Evolutionary conservation across 805 yeast species (phyloP).

Genomic region (Lipomyces lipofer): DNA sequence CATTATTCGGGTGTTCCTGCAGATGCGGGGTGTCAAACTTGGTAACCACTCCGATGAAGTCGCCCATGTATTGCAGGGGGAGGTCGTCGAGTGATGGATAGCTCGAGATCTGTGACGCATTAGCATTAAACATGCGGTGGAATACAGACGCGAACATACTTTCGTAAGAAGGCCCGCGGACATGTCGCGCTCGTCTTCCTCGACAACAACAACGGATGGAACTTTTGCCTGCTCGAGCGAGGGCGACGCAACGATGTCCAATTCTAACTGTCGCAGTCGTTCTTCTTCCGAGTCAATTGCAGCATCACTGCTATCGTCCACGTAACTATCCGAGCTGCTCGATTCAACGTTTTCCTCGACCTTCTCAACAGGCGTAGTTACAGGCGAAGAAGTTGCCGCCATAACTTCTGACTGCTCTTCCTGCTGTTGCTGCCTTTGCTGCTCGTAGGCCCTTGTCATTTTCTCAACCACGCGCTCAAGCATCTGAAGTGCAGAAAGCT

Average conservation of each 20-base stretch:
- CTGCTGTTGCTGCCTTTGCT: too few relatives aligned
- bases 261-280: conserved; percentile 10
- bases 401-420: too few relatives aligned
- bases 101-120: conserved; percentile 4
- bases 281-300: conserved; percentile 8
- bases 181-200: neutral
- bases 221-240: neutral
- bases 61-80: conserved; percentile 2
- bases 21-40: neutral
- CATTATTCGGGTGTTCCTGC: neutral
- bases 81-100: conserved; percentile 10
- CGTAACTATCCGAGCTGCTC: too few relatives aligned
- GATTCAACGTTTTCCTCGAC: too few relatives aligned
- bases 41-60: conserved; percentile 18
- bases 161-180: neutral
- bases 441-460: too few relatives aligned
- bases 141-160: neutral
- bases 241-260: neutral
- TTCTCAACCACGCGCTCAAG: too few relatives aligned
- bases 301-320: too few relatives aligned
- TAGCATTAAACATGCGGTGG: too few relatives aligned
- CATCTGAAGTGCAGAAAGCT: too few relatives aligned
- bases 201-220: neutral
- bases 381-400: too few relatives aligned
- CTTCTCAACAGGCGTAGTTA: too few relatives aligned